Percentiles rank a stretch among this genome's conserved stretches.
Evolutionary conservation across 2,329 filamentous ascomycete genomes (phyloP).

Genomic region (Colletotrichum tabaci): DNA sequence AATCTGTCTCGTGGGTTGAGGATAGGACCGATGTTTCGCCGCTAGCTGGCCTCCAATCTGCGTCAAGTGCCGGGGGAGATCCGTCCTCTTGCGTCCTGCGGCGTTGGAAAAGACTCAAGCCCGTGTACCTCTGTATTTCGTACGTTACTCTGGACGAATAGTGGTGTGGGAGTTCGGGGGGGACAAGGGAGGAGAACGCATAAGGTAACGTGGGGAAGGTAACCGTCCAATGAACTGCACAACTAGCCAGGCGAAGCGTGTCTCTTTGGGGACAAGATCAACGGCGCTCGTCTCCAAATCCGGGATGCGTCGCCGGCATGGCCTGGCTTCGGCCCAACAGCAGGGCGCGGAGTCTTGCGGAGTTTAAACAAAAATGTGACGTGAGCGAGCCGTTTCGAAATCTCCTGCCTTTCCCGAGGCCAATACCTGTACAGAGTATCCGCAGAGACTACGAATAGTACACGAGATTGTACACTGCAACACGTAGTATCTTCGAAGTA

Average conservation of each 20-base stretch:
- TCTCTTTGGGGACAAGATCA: conserved; percentile 7
- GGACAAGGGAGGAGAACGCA: neutral
- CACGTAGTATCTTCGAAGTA: too few species aligned
- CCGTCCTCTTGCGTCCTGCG: conserved; percentile 5
- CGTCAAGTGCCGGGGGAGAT: conserved; percentile 30
- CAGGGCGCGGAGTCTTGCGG: conserved; percentile 38
- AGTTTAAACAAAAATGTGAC: conserved; percentile 33
- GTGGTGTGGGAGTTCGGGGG: conserved; percentile 2
- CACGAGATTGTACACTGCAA: too few species aligned
- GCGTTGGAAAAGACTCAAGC: conserved; percentile 8
- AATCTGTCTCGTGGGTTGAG: neutral
- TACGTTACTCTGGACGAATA: neutral
- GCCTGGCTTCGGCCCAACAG: neutral
- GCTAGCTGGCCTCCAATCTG: conserved; percentile 12
- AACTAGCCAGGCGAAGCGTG: conserved; percentile 7
- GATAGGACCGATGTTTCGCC: conserved; percentile 30
- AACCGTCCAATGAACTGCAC: conserved; percentile 23
- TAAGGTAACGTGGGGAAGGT: conserved; percentile 23
- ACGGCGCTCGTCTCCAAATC: conserved; percentile 15
- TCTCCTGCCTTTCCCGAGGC: conserved; percentile 16
- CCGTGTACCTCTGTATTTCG: conserved; percentile 12
- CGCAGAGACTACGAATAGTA: neutral
- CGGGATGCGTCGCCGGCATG: conserved; percentile 21
- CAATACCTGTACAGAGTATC: too few species aligned
- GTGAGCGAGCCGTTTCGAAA: conserved; percentile 34